A percentile compares a stretch with the other conserved stretches of the same genome.
These are phyloP conservation scores for Phytophthora quininea DNA, from an alignment of 352 stramenopile genomes.

Conservation along the genomic window DNA sequence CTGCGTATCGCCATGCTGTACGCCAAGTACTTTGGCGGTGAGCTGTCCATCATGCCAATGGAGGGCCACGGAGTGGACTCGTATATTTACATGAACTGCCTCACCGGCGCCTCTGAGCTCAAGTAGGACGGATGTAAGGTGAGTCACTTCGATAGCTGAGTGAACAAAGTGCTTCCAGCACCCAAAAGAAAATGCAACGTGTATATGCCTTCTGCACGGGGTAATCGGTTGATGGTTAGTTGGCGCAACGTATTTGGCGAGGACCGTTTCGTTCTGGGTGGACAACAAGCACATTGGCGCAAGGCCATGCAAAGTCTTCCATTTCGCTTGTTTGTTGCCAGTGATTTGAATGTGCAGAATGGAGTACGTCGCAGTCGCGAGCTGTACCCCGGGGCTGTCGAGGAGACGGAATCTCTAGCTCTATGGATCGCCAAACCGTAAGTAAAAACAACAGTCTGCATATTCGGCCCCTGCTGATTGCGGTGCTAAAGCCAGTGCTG, in stretches of 20 bases:
- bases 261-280: conserved; percentile 2
- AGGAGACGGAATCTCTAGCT: conserved; percentile 10
- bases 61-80: conserved; percentile 98
- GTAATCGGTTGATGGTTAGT: not conserved
- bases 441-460: not conserved
- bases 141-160: not conserved
- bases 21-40: conserved; percentile 98
- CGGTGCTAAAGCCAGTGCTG: not conserved
- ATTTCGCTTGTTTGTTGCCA: conserved; percentile 30
- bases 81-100: conserved; percentile 90
- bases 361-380: conserved; percentile 2
- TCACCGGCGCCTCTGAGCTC: conserved; percentile 75
- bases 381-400: conserved; percentile 17
- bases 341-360: conserved; percentile 29
- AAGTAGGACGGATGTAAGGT: conserved; percentile 46
- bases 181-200: conserved; percentile 20
- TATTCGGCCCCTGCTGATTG: too few species aligned
- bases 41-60: conserved; percentile 99
- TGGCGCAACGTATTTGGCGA: conserved; percentile 3
- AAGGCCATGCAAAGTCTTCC: conserved; percentile 27
- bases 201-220: conserved; percentile 4
- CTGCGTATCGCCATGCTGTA: conserved; percentile 94
- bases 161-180: conserved; percentile 6
- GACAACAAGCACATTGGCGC: not conserved
- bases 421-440: conserved; percentile 34